Percentiles rank a stretch among this genome's conserved stretches.
phyloP scores from a whole-genome alignment of 805 yeast species.

The Metschnikowia amazonensis region DNA sequence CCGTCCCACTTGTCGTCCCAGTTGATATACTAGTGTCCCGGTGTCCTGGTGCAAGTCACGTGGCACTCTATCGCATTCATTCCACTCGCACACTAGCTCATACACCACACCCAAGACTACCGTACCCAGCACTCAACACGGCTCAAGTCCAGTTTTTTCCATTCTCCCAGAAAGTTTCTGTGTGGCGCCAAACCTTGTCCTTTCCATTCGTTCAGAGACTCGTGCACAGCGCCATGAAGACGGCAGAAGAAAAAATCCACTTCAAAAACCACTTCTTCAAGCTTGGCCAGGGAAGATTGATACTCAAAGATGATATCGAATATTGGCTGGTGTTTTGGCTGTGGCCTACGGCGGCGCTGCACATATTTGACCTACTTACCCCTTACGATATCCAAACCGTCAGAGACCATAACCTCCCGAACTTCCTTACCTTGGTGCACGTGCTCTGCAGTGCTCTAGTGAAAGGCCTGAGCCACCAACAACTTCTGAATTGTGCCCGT shows the following conservation, averaged over 20 bases:
- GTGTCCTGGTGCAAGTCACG: too few relatives aligned
- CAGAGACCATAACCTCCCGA: slow-evolving; percentile 53
- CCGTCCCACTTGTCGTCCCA: too few relatives aligned
- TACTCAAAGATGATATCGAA: slow-evolving; percentile 21
- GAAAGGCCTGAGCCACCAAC: slow-evolving; percentile 16
- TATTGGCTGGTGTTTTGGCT: slow-evolving; percentile 34
- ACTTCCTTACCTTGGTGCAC: slow-evolving; percentile 53
- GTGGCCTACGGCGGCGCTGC: slow-evolving; percentile 48
- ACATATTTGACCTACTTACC: slow-evolving; percentile 55
- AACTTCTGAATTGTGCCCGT: slow-evolving; percentile 56
- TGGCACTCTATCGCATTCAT: too few relatives aligned
- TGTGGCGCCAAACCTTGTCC: too few relatives aligned
- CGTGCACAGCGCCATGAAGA: slow-evolving; percentile 50
- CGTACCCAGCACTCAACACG: too few relatives aligned
- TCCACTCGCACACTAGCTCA: neutral
- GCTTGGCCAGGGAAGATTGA: slow-evolving; percentile 46
- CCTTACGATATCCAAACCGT: slow-evolving; percentile 56
- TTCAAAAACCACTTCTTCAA: slow-evolving; percentile 59
- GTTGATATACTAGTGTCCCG: too few relatives aligned
- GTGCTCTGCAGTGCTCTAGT: slow-evolving; percentile 20
- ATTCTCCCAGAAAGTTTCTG: too few relatives aligned
- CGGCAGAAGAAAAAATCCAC: slow-evolving; percentile 62
- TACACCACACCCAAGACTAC: too few relatives aligned
- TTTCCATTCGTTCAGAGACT: neutral
- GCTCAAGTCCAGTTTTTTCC: neutral